Evolutionary conservation across 495 filamentous ascomycete species (phyloP).

Genomic region (Venustampulla echinocandica): DNA sequence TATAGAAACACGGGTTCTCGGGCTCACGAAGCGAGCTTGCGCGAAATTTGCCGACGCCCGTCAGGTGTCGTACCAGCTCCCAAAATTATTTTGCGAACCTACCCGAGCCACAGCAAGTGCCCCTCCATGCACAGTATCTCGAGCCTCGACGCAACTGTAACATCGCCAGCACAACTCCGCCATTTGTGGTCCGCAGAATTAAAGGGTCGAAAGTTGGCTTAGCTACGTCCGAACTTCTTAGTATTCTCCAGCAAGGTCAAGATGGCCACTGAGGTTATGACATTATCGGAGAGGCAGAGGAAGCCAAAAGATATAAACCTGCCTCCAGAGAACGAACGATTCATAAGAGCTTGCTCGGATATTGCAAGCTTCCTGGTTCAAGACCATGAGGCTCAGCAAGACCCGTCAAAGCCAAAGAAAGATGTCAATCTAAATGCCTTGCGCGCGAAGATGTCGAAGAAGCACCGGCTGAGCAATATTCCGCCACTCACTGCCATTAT

Average conservation of each 20-base stretch:
- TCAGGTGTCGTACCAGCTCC: background rate
- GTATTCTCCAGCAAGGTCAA: too few species aligned
- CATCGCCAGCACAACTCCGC: too few species aligned
- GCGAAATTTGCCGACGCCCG: background rate
- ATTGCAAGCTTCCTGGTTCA: conserved; percentile 89
- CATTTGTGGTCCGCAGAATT: too few species aligned
- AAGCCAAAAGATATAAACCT: conserved; percentile 63
- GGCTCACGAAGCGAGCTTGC: background rate
- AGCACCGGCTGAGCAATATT: conserved; percentile 74
- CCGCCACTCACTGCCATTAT: conserved; percentile 95
- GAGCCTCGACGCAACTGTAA: background rate
- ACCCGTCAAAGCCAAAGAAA: conserved; percentile 60
- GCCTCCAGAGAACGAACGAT: conserved; percentile 86
- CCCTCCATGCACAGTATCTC: conserved; percentile 4
- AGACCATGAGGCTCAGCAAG: conserved; percentile 72
- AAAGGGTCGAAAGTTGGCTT: too few species aligned
- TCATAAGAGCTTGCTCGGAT: conserved; percentile 86
- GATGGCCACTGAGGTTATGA: conserved; percentile 60
- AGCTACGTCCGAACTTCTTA: too few species aligned
- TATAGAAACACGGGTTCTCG: background rate
- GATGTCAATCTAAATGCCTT: conserved; percentile 91
- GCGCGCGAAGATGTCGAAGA: conserved; percentile 81
- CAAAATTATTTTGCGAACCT: conserved; percentile 3
- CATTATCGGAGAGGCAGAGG: conserved; percentile 44
- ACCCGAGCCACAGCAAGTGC: background rate